Percentiles rank a stretch among this genome's conserved stretches.
Evolutionary conservation across 257 asterid genomes (phyloP).

Genomic region (Solanum appendiculatum): DNA sequence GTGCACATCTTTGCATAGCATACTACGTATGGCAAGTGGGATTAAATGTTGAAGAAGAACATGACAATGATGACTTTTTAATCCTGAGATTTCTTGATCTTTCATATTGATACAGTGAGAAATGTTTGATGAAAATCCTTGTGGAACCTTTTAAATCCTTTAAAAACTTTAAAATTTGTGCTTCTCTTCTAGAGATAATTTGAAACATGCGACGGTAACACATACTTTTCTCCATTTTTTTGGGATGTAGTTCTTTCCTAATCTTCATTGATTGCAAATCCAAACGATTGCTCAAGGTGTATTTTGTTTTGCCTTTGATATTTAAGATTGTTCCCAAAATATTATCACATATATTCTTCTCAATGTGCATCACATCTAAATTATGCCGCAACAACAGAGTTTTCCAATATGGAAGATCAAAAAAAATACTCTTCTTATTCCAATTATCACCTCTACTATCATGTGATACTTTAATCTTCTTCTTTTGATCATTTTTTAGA

Average conservation of each 20-base stretch:
- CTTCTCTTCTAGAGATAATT: neutral
- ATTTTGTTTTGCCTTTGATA: neutral
- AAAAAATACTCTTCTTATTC: neutral
- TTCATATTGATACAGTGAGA: neutral
- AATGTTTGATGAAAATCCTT: neutral
- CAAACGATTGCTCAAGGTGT: neutral
- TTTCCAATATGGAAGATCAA: neutral
- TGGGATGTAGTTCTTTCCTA: neutral
- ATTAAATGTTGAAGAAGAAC: neutral
- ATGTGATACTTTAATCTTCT: neutral
- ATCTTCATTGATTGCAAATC: neutral
- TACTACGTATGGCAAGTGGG: neutral
- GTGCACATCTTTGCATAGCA: neutral
- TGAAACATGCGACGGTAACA: neutral
- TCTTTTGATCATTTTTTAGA: neutral
- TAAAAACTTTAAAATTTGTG: neutral
- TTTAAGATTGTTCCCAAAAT: neutral
- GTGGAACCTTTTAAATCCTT: neutral
- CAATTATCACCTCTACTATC: neutral
- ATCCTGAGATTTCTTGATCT: neutral
- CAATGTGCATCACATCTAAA: neutral
- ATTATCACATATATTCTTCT: neutral
- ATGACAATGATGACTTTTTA: neutral
- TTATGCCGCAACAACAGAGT: neutral
- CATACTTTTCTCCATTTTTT: neutral